Conservation (phyloP, 129 eudicot species). For the Glebionis coronaria region DNA sequence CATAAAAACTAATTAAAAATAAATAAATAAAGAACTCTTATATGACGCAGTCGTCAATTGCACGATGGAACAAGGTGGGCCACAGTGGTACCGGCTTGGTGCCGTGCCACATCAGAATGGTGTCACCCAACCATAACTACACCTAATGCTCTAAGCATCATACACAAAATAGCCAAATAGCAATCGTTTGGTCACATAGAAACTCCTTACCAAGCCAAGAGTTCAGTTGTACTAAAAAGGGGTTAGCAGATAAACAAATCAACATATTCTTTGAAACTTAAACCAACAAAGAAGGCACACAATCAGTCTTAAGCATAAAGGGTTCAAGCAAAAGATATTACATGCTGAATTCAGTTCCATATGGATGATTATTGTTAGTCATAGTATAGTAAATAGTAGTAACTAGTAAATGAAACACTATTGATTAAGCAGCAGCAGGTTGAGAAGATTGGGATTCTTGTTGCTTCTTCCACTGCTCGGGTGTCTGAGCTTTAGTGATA, state of each 20-base stretch:
- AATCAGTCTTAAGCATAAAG: constrained; percentile 13
- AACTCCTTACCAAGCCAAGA: background rate
- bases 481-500: constrained; percentile 75
- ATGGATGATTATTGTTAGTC: constrained; percentile 4
- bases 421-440: constrained; percentile 34
- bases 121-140: no score
- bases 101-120: no score
- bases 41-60: no score
- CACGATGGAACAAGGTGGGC: no score
- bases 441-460: constrained; percentile 56
- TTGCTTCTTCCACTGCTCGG: constrained; percentile 82
- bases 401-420: background rate
- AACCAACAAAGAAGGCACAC: constrained; percentile 8
- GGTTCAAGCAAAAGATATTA: constrained; percentile 15
- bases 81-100: no score
- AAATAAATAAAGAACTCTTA: no score
- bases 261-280: constrained; percentile 12
- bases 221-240: background rate
- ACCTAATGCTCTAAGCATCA: no score
- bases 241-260: background rate
- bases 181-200: background rate
- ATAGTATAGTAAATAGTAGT: background rate
- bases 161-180: no score
- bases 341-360: constrained; percentile 11
- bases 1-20: no score